Percentiles rank a stretch among this genome's conserved stretches.
These are phyloP conservation scores for Cryphonectria nitschkei DNA, from an alignment of 2,329 filamentous ascomycete species.

Conservation along the genomic window DNA sequence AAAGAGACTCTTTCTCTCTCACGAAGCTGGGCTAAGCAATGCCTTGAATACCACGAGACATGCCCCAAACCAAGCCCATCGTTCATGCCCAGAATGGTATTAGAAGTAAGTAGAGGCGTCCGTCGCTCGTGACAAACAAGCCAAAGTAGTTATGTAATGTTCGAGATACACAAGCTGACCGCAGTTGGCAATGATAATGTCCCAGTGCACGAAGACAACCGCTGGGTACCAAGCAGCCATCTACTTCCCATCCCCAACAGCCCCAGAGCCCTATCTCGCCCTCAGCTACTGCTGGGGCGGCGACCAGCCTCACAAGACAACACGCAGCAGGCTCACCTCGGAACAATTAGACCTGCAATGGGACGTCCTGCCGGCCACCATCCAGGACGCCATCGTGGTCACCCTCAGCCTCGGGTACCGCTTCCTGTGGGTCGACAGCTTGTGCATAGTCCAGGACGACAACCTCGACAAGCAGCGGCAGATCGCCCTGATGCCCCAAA, in stretches of 20 bases:
- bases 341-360: neutral
- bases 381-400: slow-evolving; percentile 13
- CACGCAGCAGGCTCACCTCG: neutral
- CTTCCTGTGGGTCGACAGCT: slow-evolving; percentile 14
- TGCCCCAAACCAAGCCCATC: slow-evolving; percentile 3
- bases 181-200: neutral
- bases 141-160: too few relatives aligned
- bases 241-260: neutral
- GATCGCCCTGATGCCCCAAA: slow-evolving; percentile 11
- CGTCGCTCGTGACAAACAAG: neutral
- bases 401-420: neutral
- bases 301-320: neutral
- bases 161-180: neutral
- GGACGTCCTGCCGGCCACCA: neutral
- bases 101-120: neutral
- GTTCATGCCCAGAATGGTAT: neutral
- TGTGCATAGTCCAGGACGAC: slow-evolving; percentile 16
- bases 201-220: neutral
- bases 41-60: neutral
- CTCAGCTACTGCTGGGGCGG: slow-evolving; percentile 21
- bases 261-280: slow-evolving; percentile 1
- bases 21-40: neutral
- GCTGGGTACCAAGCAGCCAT: neutral
- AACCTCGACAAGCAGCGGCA: neutral
- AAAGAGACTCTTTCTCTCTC: neutral